Base-by-base conservation (phyloP, 2,329 filamentous ascomycete genomes). In the Claviceps spartinae region DNA sequence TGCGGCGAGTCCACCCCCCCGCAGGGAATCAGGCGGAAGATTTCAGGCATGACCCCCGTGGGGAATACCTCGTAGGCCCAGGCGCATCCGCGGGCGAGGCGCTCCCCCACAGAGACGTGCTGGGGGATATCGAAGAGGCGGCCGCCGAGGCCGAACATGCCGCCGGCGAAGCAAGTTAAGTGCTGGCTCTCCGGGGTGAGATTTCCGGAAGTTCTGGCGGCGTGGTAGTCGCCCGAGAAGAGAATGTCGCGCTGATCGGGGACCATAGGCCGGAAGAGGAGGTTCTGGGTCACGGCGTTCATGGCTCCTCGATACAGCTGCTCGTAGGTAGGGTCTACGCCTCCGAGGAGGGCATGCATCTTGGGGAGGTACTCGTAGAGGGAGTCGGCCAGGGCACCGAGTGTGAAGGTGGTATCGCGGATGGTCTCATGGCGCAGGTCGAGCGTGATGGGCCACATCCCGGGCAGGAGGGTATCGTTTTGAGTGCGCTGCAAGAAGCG, bases 391-490 rank as follows among this genome's bases (percentile, higher is more conserved):
- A 74, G 62, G 1, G 72, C 78, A 16, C 78, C 78, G 2, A 81
- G 65, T 0, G 74, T 76, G 57, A 76, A 81, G 2, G 52, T 64
- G 8, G 67, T 67, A 16, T 57, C 60, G 13, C 67, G 53, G 69
- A 63, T 78, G 13, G 81, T 69, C 47, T 86, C 82, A 55, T 79
- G 71, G 13, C 59, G 59, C 14, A 67, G 64, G 65, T 90, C 78
- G 41, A 93, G 67, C 40, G 71, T 72, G 7, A 79, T 73, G 1
- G 87, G 86, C 85, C 86, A 93, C 71, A 93, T 76, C 2, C 88
- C 87, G 0, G 86, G 86, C 5, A 91, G 65, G n/a, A 69, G 72
- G 0, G 86, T 89, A 4, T 72, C 65, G 59, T 82, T 80, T 66
- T 93, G 87, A 50, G 78, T 77, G 41, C 73, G 70, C 50, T 83